Base-by-base conservation (phyloP, 1,284 basidiomycete genomes). In the Austroboletus niveus region DNA sequence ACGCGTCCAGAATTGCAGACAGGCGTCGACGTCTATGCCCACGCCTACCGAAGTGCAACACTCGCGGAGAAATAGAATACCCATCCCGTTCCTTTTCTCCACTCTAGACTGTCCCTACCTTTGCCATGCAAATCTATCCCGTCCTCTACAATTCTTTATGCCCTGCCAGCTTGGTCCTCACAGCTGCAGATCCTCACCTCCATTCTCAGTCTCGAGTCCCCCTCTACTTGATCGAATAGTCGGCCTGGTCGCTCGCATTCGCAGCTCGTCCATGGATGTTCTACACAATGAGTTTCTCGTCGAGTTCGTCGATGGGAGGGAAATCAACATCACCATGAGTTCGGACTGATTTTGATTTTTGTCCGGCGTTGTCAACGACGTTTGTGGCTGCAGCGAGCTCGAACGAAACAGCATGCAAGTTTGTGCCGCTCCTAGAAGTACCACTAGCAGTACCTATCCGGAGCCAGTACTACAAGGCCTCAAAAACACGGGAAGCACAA, bases 221-320 rank as follows among this genome's bases (percentile, higher is more conserved):
- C 84, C 87, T 65, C 76, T 81, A 34, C 71, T 89, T 31, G 87
- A 89, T 72, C 79, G 79, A 58, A 73, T 84, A 24, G 80, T 78
- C 17, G 17, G 17, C 17, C 17, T 17, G 17, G 17, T 17, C 17
- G 17, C 17, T 17, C 17, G 17, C 17, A 66, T 87, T n/a, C 71
- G 75, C 42, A 76, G 84, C 58, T 78, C 89, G 22, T 72, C 73
- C 8, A 84, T 89, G 66, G 80, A 88, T 63, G 59, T 87, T 45
- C 65, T 70, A 10, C 62, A 63, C 30, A 65, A 68, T 34, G 72
- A 17, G 17, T 17, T 17, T 17, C 17, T 17, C 17, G 17, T 17
- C 17, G 17, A 17, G 17, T 17, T 17, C 17, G 17, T 17, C 17
- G 17, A 17, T 17, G 17, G 17, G 17, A 17, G 17, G 17, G 17